Base-by-base conservation (phyloP, 179 eudicot genomes). In the Pouteria campechiana region DNA sequence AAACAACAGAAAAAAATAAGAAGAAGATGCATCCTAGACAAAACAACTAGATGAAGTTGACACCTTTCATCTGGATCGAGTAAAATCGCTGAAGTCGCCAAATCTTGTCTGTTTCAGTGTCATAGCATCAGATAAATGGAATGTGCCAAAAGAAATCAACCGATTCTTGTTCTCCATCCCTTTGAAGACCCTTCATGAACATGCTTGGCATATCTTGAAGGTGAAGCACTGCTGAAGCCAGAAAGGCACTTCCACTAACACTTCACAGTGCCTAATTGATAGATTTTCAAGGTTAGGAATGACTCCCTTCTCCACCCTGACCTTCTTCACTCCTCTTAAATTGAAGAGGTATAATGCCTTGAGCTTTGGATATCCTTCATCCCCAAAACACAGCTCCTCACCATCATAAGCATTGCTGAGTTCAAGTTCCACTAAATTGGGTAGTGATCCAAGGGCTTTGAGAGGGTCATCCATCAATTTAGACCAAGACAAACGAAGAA, bases 141-240 rank as follows among this genome's bases (percentile, higher is more conserved):
- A n/a, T n/a, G n/a, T n/a, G n/a, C n/a, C n/a, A n/a, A n/a, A n/a
- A n/a, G n/a, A n/a, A n/a, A n/a, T n/a, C n/a, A n/a, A n/a, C n/a
- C n/a, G n/a, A n/a, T n/a, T n/a, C n/a, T n/a, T n/a, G n/a, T n/a
- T n/a, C n/a, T n/a, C n/a, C n/a, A n/a, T n/a, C n/a, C n/a, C n/a
- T n/a, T n/a, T n/a, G n/a, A n/a, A n/a, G n/a, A n/a, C n/a, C n/a
- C n/a, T n/a, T n/a, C n/a, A n/a, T n/a, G n/a, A n/a, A n/a, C n/a
- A n/a, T n/a, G n/a, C n/a, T n/a, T n/a, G n/a, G n/a, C n/a, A n/a
- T n/a, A n/a, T n/a, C n/a, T n/a, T n/a, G n/a, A n/a, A n/a, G n/a
- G n/a, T n/a, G n/a, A n/a, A n/a, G n/a, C n/a, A n/a, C n/a, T 54
- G 50, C 43, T 54, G 6, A 8, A 54, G 32, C 7, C 50, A 49